Base-by-base conservation (phyloP, 805 yeast genomes). In the Yarrowia sp. region DNA sequence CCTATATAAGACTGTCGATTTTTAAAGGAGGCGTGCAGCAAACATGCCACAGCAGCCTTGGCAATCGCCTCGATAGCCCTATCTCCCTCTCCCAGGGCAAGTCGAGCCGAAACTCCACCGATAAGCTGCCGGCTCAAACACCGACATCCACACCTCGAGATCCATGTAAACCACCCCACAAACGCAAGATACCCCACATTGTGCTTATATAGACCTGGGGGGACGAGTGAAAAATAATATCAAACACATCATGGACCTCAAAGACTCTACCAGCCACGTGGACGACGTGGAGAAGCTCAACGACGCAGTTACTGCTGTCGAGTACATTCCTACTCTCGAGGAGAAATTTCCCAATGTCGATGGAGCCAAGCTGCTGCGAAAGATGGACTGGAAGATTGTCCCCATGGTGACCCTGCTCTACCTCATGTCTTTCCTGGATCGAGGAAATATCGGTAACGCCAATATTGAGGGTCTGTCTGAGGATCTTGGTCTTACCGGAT, bases 371-470 rank as follows among this genome's bases (percentile, higher is more conserved):
- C 65, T 70, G 17, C 65, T 72, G 18, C 69, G 81, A 65, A 82
- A 79, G 66, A 72, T 79, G 28, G 85, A 82, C 68, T 39, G 73
- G 32, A 69, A 81, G 43, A 70, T 82, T 48, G 74, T 82, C 65
- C 84, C 85, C 5, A 77, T 79, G 76, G 70, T 82, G 48, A 78
- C 82, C 22, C 70, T 77, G 41, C 76, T 82, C 44, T 82, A 82
- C 67, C 79, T 83, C 62, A 73, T 82, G 60, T 80, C 82, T 63
- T 83, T 81, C 69, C 73, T 83, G 65, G 86, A 83, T 71, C 70
- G 86, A 64, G 81, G 81, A 68, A 83, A 82, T 67, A 80, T 83
- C 68, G 86, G 85, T 11, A 78, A 81, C 69, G 85, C 85, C 6
- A 75, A 83, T 66, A 75, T 82, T 50, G 85, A 82, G 45, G 84